Evolutionary conservation across 768 basidiomycete species (phyloP).

Genomic region (Xerocomellus chrysenteron): DNA sequence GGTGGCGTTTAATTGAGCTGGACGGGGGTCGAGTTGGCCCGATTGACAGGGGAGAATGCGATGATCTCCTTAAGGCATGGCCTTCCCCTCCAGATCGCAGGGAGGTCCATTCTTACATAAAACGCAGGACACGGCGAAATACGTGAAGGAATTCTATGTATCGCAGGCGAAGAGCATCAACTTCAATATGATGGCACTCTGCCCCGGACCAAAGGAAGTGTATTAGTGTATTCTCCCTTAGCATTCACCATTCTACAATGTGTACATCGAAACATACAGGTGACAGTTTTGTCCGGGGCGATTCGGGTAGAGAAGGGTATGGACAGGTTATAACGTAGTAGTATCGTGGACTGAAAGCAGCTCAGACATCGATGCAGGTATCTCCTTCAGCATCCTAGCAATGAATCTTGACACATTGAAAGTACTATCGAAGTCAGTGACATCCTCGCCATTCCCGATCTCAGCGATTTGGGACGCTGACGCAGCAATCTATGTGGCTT

Average conservation of each 20-base stretch:
- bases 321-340: neutral
- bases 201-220: constrained; percentile 23
- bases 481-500: constrained; percentile 27
- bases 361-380: constrained; percentile 33
- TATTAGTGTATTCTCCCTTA: constrained; percentile 7
- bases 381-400: constrained; percentile 30
- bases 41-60: constrained; percentile 70
- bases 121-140: constrained; percentile 45
- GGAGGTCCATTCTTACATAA: neutral
- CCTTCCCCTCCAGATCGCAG: neutral
- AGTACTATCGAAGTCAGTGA: constrained; percentile 31
- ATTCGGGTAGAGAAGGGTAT: neutral
- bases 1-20: constrained; percentile 69
- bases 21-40: constrained; percentile 80
- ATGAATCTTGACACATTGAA: constrained; percentile 35
- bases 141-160: constrained; percentile 45
- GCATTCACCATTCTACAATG: constrained; percentile 5
- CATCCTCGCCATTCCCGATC: constrained; percentile 34
- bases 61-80: constrained; percentile 55
- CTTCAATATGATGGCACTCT: constrained; percentile 52
- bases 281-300: neutral
- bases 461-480: constrained; percentile 32
- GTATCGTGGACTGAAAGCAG: constrained; percentile 18
- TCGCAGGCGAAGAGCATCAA: constrained; percentile 36
- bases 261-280: constrained; percentile 2